Evolutionary conservation across 106 monocot genomes (phyloP).

Genomic region (Allium fistulosum): DNA sequence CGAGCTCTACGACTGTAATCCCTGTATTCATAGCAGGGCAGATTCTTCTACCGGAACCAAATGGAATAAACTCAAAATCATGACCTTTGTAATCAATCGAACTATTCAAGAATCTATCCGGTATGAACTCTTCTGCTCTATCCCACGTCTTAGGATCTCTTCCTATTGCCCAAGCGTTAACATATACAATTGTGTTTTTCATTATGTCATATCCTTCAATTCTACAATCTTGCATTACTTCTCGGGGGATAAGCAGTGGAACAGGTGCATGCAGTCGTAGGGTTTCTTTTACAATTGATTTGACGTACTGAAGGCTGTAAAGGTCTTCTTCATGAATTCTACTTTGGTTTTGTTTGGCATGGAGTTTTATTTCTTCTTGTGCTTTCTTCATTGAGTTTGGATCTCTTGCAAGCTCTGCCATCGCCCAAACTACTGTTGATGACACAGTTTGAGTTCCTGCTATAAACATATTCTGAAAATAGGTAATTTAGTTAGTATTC

Average conservation of each 20-base stretch:
- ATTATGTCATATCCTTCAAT: neutral
- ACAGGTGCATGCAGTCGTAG: conserved; percentile 1
- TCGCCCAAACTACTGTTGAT: conserved; percentile 18
- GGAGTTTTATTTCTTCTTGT: conserved; percentile 16
- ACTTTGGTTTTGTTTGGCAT: neutral
- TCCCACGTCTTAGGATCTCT: conserved; percentile 7
- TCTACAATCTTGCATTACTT: neutral
- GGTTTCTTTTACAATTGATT: conserved; percentile 1
- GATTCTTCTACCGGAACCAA: conserved; percentile 1
- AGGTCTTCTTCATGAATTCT: conserved; percentile 3
- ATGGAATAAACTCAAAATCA: conserved; percentile 1
- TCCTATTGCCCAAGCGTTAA: conserved; percentile 12
- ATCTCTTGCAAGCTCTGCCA: conserved; percentile 25
- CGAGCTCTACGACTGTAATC: neutral
- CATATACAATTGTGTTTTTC: neutral
- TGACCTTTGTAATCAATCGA: conserved; percentile 7
- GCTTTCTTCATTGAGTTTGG: conserved; percentile 17
- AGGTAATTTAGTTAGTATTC: neutral
- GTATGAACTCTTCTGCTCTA: conserved; percentile 5
- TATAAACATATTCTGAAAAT: conserved; percentile 24
- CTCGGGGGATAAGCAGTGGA: conserved; percentile 1
- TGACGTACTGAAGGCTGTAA: neutral
- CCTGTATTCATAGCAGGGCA: neutral
- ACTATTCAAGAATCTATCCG: conserved; percentile 6
- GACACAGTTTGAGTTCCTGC: conserved; percentile 19